Conservation (phyloP, 2,329 filamentous ascomycete genomes). For the Sclerotinia minor region DNA sequence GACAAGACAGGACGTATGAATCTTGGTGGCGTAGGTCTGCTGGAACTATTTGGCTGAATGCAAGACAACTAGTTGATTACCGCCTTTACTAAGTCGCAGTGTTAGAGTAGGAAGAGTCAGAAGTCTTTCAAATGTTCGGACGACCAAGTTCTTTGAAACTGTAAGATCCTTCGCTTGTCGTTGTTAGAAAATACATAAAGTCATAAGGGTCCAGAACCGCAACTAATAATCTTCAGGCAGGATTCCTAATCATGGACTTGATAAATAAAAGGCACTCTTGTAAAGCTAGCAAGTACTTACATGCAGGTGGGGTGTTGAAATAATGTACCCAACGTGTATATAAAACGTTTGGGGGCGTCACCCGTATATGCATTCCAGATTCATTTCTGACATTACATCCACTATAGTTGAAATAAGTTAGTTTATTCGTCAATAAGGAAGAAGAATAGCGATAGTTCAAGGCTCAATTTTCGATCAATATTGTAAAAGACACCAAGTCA, state of each 20-base stretch:
- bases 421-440: neutral
- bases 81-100: too few relatives aligned
- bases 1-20: too few relatives aligned
- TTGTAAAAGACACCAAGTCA: neutral
- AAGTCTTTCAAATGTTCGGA: too few relatives aligned
- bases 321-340: neutral
- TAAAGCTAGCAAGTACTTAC: neutral
- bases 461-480: neutral
- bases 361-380: slow-evolving; percentile 18
- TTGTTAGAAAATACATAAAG: neutral
- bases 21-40: too few relatives aligned
- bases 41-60: too few relatives aligned
- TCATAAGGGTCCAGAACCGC: neutral
- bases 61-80: too few relatives aligned
- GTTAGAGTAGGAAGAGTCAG: too few relatives aligned
- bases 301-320: neutral
- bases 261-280: neutral
- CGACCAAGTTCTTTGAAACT: neutral
- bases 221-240: neutral
- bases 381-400: slow-evolving; percentile 23
- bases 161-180: neutral
- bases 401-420: slow-evolving; percentile 6
- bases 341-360: neutral
- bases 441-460: neutral
- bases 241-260: neutral